Evolutionary conservation across 2,329 filamentous ascomycete species (phyloP), one percentile per base, ranked within the genome.

Genomic region (Passalora sequoiae): DNA sequence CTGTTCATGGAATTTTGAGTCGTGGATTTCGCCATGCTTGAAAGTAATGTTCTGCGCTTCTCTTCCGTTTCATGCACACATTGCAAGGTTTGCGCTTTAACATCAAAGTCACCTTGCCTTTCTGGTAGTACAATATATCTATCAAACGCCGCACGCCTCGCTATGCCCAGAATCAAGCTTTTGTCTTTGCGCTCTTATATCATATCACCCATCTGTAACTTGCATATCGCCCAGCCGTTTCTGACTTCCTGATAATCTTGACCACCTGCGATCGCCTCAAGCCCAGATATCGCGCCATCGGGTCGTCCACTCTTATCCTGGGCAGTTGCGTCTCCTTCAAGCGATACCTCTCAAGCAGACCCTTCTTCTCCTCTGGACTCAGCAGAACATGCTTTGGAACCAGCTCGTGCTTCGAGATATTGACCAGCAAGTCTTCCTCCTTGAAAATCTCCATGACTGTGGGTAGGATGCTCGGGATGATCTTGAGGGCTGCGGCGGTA

Each of bases 261-360:
- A 98, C 92, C 3, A 98, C 89, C 69, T 96, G 86, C 3, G 89
- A 89, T 63, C 89, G 78, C 72, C 86, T 84, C 64, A 98, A 72
- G 9, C 92, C 92, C 43, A 96, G 72, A 66, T 97, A 98, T 59
- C 85, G 83, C 19, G 92, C 87, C 40, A 98, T 89, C 3, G 92
- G 92, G 66, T 98, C 92, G 56, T 86, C 86, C 55, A 86, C 79
- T 67, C 95, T 80, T 59, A 98, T 95, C 44, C 92, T 78, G 4
- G 92, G 92, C 62, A 98, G 74, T 72, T 98, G 92, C 7, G 88
- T 96, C 76, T 98, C 92, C 80, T 96, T 97, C 66, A 98, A 71
- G 37, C 92, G 81, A 70, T 98, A 98, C 51, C 92, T 77, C 69
- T 89, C 81, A 48, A 98, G 75, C 60, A 98, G 71, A 27, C 85